These are phyloP conservation scores for Lumnitzera littorea DNA, from an alignment of 345 rosid genomes.

Conservation along the genomic window DNA sequence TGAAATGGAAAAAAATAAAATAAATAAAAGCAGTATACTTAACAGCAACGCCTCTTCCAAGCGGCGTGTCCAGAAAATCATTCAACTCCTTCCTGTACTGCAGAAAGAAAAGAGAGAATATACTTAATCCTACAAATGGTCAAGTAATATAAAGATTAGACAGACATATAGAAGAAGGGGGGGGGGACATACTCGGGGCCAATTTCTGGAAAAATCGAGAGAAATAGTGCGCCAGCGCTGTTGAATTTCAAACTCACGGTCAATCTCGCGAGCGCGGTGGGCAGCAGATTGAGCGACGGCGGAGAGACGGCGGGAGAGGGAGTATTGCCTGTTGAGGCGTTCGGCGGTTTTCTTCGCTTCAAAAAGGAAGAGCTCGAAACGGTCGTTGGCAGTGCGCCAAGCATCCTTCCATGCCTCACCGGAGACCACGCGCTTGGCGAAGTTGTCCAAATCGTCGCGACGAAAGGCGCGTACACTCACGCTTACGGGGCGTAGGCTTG, in stretches of 20 bases:
- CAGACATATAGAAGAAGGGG: background rate
- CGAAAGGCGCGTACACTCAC: constrained; percentile 32
- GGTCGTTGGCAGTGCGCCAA: constrained; percentile 79
- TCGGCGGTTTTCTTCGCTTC: constrained; percentile 84
- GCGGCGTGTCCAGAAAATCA: constrained; percentile 63
- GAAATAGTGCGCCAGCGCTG: constrained; percentile 56
- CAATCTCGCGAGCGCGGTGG: constrained; percentile 65
- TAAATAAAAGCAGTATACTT: constrained; percentile 4
- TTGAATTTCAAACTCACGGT: constrained; percentile 62
- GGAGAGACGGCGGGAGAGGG: constrained; percentile 56
- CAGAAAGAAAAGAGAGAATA: constrained; percentile 17
- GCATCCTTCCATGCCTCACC: constrained; percentile 66
- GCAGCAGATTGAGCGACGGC: constrained; percentile 51
- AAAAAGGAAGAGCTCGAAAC: constrained; percentile 68
- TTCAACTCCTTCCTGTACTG: constrained; percentile 84
- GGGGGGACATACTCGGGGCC: constrained; percentile 59
- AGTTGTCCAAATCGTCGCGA: constrained; percentile 55
- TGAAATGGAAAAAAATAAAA: too few species aligned
- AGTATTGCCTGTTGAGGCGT: constrained; percentile 70
- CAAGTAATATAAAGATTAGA: background rate
- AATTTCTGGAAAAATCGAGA: constrained; percentile 67
- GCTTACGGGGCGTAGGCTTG: background rate
- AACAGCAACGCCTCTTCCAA: constrained; percentile 74
- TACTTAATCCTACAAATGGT: background rate
- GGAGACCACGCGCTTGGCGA: constrained; percentile 48